These are phyloP conservation scores for Solanum dulcamara DNA, from an alignment of 257 asterid species.

Conservation along the genomic window DNA sequence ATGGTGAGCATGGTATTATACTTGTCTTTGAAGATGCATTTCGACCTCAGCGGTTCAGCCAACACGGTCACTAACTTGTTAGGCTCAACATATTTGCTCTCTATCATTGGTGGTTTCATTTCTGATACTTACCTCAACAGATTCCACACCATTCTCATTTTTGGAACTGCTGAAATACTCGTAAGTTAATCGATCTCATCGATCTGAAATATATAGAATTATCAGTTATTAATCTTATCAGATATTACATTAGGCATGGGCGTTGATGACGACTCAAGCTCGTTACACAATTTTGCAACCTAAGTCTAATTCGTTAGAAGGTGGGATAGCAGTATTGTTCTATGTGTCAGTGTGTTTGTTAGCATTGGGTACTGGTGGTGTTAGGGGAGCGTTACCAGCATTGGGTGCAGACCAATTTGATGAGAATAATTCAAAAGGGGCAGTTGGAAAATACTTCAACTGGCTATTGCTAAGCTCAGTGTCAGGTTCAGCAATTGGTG, in stretches of 20 bases:
- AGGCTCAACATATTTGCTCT: conserved; percentile 51
- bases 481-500: conserved; percentile 45
- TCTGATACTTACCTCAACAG: conserved; percentile 38
- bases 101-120: conserved; percentile 41
- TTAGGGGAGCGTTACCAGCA: conserved; percentile 41
- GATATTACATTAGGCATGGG: conserved; percentile 22
- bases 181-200: conserved; percentile 2
- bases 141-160: conserved; percentile 37
- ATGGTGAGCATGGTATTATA: conserved; percentile 61
- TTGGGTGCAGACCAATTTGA: conserved; percentile 58
- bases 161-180: conserved; percentile 32
- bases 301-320: conserved; percentile 18
- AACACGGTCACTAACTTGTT: conserved; percentile 43
- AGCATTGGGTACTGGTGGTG: conserved; percentile 49
- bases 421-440: conserved; percentile 18
- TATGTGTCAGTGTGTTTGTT: conserved; percentile 26
- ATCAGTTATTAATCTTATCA: background rate
- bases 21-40: conserved; percentile 31
- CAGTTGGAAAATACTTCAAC: conserved; percentile 40
- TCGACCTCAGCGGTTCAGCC: conserved; percentile 23
- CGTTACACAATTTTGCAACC: conserved; percentile 25
- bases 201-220: too few relatives aligned
- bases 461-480: conserved; percentile 35
- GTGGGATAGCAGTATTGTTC: conserved; percentile 30
- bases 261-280: conserved; percentile 42